Percentiles rank a stretch among this genome's conserved stretches.
These are phyloP conservation scores for Aspergillus sp. DNA, from an alignment of 2,329 filamentous ascomycete species.

Conservation along the genomic window DNA sequence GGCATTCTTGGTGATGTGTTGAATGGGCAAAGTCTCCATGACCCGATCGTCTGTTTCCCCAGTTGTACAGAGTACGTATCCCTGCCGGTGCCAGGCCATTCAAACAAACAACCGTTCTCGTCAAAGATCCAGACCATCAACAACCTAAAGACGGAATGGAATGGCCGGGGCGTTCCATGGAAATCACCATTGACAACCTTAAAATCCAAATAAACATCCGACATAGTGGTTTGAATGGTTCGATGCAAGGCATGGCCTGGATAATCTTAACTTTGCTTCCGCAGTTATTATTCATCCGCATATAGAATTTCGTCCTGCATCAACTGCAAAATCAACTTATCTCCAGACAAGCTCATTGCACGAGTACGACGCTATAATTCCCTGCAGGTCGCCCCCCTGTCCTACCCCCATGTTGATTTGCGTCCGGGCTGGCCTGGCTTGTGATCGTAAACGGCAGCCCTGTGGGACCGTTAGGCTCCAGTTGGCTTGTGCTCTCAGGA, in stretches of 20 bases:
- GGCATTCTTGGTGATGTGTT: background rate
- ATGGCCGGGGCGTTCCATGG: no score
- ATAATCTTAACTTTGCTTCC: no score
- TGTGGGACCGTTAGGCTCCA: background rate
- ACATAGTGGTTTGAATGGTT: no score
- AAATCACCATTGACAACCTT: no score
- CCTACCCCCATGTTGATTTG: background rate
- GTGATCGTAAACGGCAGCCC: background rate
- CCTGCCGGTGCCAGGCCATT: background rate
- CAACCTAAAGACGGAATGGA: no score
- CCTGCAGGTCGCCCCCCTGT: background rate
- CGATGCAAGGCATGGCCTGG: no score
- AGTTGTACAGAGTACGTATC: background rate
- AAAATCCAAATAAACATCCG: no score
- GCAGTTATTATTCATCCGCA: no score
- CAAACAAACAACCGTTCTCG: background rate
- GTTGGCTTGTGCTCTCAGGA: no score
- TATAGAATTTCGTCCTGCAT: background rate
- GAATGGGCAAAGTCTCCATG: background rate
- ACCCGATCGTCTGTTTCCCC: background rate
- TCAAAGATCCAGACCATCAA: background rate
- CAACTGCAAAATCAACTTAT: background rate
- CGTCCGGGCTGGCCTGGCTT: background rate
- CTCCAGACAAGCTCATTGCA: background rate
- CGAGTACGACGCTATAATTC: background rate